Conservation (phyloP, 2,329 filamentous ascomycete genomes). For the Penicillium sp. region DNA sequence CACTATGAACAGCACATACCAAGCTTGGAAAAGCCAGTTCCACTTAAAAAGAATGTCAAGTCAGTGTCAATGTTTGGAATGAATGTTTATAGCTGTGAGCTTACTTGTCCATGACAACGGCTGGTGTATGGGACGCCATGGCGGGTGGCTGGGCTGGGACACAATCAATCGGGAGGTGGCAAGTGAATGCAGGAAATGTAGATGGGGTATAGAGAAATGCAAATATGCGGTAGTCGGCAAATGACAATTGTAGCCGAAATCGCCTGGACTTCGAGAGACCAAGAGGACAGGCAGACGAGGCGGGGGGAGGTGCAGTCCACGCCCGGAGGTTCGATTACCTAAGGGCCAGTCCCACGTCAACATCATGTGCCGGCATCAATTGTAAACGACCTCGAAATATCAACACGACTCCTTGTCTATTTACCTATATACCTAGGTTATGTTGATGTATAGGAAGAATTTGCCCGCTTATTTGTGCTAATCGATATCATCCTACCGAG, state of each 20-base stretch:
- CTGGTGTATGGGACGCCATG: slow-evolving; percentile 98
- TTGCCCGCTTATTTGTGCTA: background rate
- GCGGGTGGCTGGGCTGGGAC: slow-evolving; percentile 23
- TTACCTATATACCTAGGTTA: no score
- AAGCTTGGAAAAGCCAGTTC: slow-evolving; percentile 98
- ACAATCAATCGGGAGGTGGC: slow-evolving; percentile 3
- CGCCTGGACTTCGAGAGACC: slow-evolving; percentile 5
- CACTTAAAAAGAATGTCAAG: slow-evolving; percentile 57
- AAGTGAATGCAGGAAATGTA: background rate
- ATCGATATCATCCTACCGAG: no score
- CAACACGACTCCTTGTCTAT: background rate
- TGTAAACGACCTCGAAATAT: background rate
- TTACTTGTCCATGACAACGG: slow-evolving; percentile 99
- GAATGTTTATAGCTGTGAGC: slow-evolving; percentile 41
- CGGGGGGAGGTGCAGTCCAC: slow-evolving; percentile 19
- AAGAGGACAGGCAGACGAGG: slow-evolving; percentile 30
- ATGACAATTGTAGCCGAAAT: slow-evolving; percentile 9
- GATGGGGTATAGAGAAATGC: background rate
- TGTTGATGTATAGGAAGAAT: background rate
- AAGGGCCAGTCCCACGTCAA: slow-evolving; percentile 10
- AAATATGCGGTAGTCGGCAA: background rate
- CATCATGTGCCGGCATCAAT: slow-evolving; percentile 16
- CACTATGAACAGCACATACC: slow-evolving; percentile 57
- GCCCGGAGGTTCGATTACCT: slow-evolving; percentile 19
- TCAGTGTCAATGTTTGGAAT: slow-evolving; percentile 20